These are phyloP conservation scores for Paecilomyces sp. DNA, from an alignment of 2,329 filamentous ascomycete genomes.

Conservation along the genomic window DNA sequence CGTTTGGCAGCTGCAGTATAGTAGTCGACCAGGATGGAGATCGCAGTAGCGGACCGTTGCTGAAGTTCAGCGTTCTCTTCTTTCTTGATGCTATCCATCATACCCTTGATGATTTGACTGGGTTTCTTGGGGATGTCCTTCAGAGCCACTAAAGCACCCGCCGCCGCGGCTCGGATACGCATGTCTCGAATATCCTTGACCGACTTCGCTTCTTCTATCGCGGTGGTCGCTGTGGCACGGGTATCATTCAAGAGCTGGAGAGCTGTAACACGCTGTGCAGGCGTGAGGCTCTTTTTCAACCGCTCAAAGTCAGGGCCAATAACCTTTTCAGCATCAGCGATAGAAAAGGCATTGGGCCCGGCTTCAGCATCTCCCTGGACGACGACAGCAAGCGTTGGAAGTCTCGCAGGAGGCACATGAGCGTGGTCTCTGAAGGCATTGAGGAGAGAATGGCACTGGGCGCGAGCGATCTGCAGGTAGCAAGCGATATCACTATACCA, in stretches of 20 bases:
- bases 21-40: conserved; percentile 76
- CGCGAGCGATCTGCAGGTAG: conserved; percentile 80
- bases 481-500: conserved; percentile 88
- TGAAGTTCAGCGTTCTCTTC: conserved; percentile 90
- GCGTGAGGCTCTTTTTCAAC: conserved; percentile 80
- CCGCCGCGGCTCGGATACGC: conserved; percentile 77
- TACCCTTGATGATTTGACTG: conserved; percentile 82
- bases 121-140: conserved; percentile 86
- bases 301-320: conserved; percentile 78
- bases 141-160: conserved; percentile 83
- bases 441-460: conserved; percentile 83
- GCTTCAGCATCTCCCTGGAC: conserved; percentile 91
- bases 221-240: conserved; percentile 59
- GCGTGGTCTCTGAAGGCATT: conserved; percentile 89
- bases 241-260: conserved; percentile 73
- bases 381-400: conserved; percentile 78
- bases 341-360: conserved; percentile 85
- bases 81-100: conserved; percentile 97
- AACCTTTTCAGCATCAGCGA: conserved; percentile 81
- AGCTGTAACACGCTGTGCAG: conserved; percentile 79
- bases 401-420: conserved; percentile 65
- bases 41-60: conserved; percentile 73
- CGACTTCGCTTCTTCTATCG: conserved; percentile 71
- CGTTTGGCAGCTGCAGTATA: conserved; percentile 74
- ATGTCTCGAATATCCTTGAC: conserved; percentile 78